phyloP scores from a whole-genome alignment of 768 basidiomycete species.

The Leccinellum luteum region DNA sequence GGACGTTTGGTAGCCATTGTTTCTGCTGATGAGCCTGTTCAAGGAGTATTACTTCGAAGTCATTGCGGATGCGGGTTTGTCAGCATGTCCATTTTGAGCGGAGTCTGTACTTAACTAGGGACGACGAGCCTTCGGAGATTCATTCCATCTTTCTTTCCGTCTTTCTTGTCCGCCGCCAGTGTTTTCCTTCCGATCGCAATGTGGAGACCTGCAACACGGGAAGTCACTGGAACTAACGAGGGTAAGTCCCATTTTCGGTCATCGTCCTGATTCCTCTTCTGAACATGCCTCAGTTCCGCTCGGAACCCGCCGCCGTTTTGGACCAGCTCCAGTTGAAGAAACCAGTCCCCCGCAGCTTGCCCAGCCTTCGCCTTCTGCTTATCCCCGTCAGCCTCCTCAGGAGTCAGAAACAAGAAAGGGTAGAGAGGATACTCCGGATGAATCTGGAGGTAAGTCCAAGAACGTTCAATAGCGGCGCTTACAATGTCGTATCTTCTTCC shows the following conservation, averaged over 20 bases:
- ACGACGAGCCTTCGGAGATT: constrained; percentile 31
- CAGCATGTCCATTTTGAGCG: constrained; percentile 33
- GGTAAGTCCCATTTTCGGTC: constrained; percentile 46
- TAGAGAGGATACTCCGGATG: constrained; percentile 68
- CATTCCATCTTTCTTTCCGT: constrained; percentile 27
- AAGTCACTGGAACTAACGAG: constrained; percentile 92
- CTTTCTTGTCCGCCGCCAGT: constrained; percentile 5
- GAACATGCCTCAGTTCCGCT: constrained; percentile 62
- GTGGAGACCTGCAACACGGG: constrained; percentile 88
- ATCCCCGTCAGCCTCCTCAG: constrained; percentile 63
- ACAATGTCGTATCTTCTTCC: constrained; percentile 37
- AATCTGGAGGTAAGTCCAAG: constrained; percentile 70
- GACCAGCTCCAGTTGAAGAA: constrained; percentile 83
- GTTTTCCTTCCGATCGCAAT: constrained; percentile 46
- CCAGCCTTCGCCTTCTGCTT: constrained; percentile 83
- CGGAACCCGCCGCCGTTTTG: constrained; percentile 87
- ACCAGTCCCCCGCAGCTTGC: constrained; percentile 79
- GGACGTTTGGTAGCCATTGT: constrained; percentile 39
- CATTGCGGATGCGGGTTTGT: constrained; percentile 17
- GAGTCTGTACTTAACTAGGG: constrained; percentile 28
- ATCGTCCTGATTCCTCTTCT: constrained; percentile 6
- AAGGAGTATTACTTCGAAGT: background rate
- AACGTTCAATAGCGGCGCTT: constrained; percentile 36
- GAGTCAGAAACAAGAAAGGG: constrained; percentile 60
- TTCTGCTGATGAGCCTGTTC: too few species aligned